Base-by-base conservation (phyloP, 495 filamentous ascomycete genomes). In the Aspergillus cristatus region DNA sequence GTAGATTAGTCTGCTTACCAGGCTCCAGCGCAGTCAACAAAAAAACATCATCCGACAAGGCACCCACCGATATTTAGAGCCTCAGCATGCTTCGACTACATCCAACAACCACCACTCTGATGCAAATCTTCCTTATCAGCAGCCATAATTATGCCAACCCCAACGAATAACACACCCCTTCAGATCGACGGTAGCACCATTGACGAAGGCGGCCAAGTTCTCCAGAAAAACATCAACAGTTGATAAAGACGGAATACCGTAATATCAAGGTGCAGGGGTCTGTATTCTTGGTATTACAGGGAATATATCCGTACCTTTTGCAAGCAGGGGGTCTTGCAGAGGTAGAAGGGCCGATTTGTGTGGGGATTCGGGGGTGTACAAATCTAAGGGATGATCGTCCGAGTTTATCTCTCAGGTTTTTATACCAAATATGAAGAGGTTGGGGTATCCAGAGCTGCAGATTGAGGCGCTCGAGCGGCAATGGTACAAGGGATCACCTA, bases 171-270 rank as follows among this genome's bases (percentile, higher is more conserved):
- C n/a, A n/a, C n/a, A n/a, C n/a, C 46, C 14, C 36, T 76, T 28
- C 51, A 51, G 32, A 55, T 88, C 6, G 81, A 86, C 43, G 84
- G 84, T 20, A 58, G 71, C 30, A 83, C 75, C 1, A 82, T 89
- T 7, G 87, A 93, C 63, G 86, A 86, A 28, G 87, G 87, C 20
- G 87, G 87, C 7, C 86, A 94, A 55, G 65, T 94, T 1, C 71
- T 91, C 18, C 75, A n/a, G n/a, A n/a, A n/a, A n/a, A n/a, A n/a
- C n/a, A n/a, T n/a, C n/a, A n/a, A n/a, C n/a, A n/a, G n/a, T 25
- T 34, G 7, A 11, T 53, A 6, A 38, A 54, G 14, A n/a, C 54
- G 10, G 54, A 57, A 33, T 60, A 66, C n/a, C n/a, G n/a, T 41
- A 47, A 52, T 15, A 62, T 68, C 13, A 18, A 42, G 3, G 66